Evolutionary conservation across 768 basidiomycete species (phyloP).

Genomic region (Leccinellum albellum): DNA sequence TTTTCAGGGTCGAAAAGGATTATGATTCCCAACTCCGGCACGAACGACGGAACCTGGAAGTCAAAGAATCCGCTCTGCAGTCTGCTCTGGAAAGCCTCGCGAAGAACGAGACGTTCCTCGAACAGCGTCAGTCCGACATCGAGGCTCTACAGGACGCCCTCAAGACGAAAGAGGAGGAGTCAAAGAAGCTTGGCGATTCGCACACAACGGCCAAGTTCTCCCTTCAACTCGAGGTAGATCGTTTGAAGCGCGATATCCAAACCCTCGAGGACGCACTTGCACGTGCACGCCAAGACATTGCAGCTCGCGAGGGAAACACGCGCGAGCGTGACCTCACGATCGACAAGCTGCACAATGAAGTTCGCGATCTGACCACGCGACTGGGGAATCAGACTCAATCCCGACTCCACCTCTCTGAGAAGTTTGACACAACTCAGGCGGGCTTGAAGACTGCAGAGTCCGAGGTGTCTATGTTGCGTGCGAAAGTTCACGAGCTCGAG

Average conservation of each 20-base stretch:
- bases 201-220: slow-evolving; percentile 82
- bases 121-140: slow-evolving; percentile 74
- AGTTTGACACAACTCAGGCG: slow-evolving; percentile 70
- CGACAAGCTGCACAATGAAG: slow-evolving; percentile 75
- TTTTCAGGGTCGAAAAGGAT: slow-evolving; percentile 56
- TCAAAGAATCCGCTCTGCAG: slow-evolving; percentile 65
- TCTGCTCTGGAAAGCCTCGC: slow-evolving; percentile 61
- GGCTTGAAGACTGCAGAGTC: slow-evolving; percentile 62
- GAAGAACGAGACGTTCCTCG: slow-evolving; percentile 58
- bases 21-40: slow-evolving; percentile 59
- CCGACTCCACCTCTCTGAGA: slow-evolving; percentile 80
- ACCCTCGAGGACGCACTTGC: slow-evolving; percentile 75
- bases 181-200: slow-evolving; percentile 76
- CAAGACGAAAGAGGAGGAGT: slow-evolving; percentile 69
- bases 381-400: slow-evolving; percentile 86
- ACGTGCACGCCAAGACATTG: slow-evolving; percentile 65
- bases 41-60: slow-evolving; percentile 62
- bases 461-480: slow-evolving; percentile 58
- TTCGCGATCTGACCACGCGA: slow-evolving; percentile 74
- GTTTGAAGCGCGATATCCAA: slow-evolving; percentile 79
- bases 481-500: slow-evolving; percentile 73
- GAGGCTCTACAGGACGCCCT: slow-evolving; percentile 67
- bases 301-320: slow-evolving; percentile 57
- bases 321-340: slow-evolving; percentile 70
- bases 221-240: slow-evolving; percentile 84